A percentile compares a stretch with the other conserved stretches of the same genome.
Evolutionary conservation across 148 eudicot genomes (phyloP).

Genomic region (Heliamphora exappendiculata): DNA sequence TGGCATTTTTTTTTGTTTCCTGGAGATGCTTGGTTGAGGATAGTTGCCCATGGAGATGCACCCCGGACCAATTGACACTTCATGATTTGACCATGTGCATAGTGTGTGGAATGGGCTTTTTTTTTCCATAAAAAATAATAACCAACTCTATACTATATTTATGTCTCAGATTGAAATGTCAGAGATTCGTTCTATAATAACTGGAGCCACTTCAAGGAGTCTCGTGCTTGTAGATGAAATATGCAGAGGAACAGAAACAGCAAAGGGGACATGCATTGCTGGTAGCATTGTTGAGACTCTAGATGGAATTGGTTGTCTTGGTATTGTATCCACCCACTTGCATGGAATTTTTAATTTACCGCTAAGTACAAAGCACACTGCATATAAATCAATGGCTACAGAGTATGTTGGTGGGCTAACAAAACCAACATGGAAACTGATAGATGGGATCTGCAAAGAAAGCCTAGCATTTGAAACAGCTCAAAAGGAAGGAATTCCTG

Average conservation of each 20-base stretch:
- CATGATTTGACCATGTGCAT: not conserved
- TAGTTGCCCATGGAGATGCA: not conserved
- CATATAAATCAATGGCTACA: conserved; percentile 74
- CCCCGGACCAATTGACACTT: not conserved
- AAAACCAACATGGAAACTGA: conserved; percentile 84
- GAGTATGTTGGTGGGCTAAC: conserved; percentile 57
- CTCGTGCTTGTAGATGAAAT: conserved; percentile 96
- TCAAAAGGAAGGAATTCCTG: conserved; percentile 77
- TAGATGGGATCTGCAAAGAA: conserved; percentile 88
- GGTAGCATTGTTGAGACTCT: conserved; percentile 86
- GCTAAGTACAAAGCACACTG: conserved; percentile 41
- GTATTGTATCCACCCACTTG: conserved; percentile 85
- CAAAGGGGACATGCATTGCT: conserved; percentile 93
- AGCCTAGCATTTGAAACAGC: conserved; percentile 99
- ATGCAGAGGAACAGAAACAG: conserved; percentile 95
- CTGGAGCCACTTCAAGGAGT: conserved; percentile 72
- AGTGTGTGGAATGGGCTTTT: not conserved
- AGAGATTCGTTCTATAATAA: conserved; percentile 74
- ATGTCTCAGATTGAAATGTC: conserved; percentile 85
- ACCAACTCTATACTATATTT: not conserved
- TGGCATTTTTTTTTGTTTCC: not conserved
- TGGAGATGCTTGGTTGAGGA: not conserved
- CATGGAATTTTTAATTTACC: conserved; percentile 91
- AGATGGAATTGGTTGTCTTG: conserved; percentile 70
- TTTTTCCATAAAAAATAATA: not conserved